Conservation (phyloP, 805 yeast species). For the Brettanomyces nanus region DNA sequence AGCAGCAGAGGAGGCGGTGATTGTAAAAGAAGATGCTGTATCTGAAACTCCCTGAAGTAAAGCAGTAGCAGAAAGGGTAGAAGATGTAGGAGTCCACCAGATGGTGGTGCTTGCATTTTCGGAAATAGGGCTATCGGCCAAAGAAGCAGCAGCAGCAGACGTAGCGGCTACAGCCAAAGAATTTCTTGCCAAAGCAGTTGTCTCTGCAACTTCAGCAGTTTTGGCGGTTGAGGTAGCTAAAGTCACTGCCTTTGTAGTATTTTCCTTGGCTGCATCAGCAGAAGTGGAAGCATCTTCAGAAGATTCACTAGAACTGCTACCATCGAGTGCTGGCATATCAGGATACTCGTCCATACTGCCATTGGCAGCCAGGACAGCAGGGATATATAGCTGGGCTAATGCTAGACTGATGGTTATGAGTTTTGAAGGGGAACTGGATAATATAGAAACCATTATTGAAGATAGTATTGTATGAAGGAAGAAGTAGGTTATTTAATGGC, state of each 20-base stretch:
- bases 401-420: not conserved
- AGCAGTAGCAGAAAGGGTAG: constrained; percentile 4
- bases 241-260: constrained; percentile 3
- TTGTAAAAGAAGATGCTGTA: constrained; percentile 5
- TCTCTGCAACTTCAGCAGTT: not conserved
- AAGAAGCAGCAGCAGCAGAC: not conserved
- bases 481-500: no score
- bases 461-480: no score
- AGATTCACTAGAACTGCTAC: not conserved
- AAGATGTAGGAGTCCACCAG: constrained; percentile 5
- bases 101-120: constrained; percentile 5
- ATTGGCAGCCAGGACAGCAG: not conserved
- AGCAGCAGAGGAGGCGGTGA: constrained; percentile 2
- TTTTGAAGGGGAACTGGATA: not conserved
- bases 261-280: not conserved
- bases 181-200: not conserved
- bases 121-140: constrained; percentile 1
- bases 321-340: no score
- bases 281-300: constrained; percentile 2
- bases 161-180: constrained; percentile 2
- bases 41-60: not conserved
- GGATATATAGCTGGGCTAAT: not conserved
- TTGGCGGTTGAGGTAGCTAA: constrained; percentile 1
- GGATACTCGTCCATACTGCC: constrained; percentile 5
- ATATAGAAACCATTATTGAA: no score